Conservation (phyloP, 1,284 basidiomycete species). For the Rhodotorula glutinis region DNA sequence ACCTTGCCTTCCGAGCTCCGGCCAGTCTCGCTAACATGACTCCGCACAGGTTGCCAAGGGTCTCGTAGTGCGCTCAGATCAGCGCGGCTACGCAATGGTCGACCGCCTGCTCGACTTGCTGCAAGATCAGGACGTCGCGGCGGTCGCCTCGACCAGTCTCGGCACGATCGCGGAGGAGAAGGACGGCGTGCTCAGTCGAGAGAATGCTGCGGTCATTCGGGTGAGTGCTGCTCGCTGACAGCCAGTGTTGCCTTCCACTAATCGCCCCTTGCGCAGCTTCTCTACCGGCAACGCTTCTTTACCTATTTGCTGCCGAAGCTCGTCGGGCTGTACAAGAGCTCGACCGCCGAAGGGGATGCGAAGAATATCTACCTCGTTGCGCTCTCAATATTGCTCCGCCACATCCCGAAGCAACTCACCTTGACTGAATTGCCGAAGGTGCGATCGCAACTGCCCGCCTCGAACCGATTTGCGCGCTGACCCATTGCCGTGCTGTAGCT, state of each 20-base stretch:
- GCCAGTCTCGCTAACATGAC: neutral
- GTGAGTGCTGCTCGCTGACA: slow-evolving; percentile 51
- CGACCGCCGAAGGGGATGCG: slow-evolving; percentile 34
- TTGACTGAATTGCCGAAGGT: slow-evolving; percentile 60
- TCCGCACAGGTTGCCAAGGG: slow-evolving; percentile 60
- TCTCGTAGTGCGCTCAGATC: slow-evolving; percentile 70
- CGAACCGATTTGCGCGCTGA: too few relatives aligned
- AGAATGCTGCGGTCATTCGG: slow-evolving; percentile 70
- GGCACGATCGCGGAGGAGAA: slow-evolving; percentile 60
- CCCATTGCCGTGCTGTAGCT: slow-evolving; percentile 56
- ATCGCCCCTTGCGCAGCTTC: slow-evolving; percentile 55
- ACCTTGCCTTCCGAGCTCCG: slow-evolving; percentile 2
- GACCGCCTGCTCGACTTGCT: slow-evolving; percentile 68
- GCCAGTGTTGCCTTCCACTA: neutral
- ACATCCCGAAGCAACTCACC: slow-evolving; percentile 73
- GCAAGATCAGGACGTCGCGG: slow-evolving; percentile 58
- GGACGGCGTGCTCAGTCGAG: slow-evolving; percentile 67
- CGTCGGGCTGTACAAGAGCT: slow-evolving; percentile 56
- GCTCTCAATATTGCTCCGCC: slow-evolving; percentile 74
- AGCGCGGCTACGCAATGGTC: slow-evolving; percentile 58
- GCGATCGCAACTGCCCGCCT: too few relatives aligned
- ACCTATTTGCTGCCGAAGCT: slow-evolving; percentile 70
- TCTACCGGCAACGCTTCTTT: slow-evolving; percentile 82
- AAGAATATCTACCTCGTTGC: slow-evolving; percentile 71
- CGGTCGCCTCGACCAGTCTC: slow-evolving; percentile 69